Evolutionary conservation across 805 yeast species (phyloP).

Genomic region (Ogataea sp.): DNA sequence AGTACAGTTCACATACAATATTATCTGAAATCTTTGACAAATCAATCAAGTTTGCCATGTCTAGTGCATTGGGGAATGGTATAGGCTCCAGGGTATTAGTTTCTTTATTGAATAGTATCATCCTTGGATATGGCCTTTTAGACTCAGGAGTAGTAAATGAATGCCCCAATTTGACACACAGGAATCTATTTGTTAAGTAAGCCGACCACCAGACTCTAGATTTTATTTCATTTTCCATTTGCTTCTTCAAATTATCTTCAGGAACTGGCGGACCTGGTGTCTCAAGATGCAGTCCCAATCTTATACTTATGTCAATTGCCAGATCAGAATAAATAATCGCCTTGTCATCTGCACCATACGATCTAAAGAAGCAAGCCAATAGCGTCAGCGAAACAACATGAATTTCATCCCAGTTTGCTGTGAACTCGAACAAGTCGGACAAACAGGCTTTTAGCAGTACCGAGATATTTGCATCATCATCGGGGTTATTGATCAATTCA

Average conservation of each 20-base stretch:
- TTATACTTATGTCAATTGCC: conserved; percentile 16
- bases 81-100: neutral
- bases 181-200: conserved; percentile 16
- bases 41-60: neutral
- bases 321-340: conserved; percentile 17
- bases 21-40: neutral
- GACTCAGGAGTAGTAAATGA: conserved; percentile 8
- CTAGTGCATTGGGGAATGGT: conserved; percentile 1
- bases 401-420: neutral
- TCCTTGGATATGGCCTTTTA: conserved; percentile 11
- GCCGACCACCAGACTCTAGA: conserved; percentile 18
- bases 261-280: neutral
- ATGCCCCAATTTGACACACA: conserved; percentile 20
- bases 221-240: conserved; percentile 11
- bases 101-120: conserved; percentile 5
- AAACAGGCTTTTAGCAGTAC: neutral
- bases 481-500: neutral
- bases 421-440: neutral
- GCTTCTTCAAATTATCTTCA: conserved; percentile 1
- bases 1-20: neutral
- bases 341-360: conserved; percentile 16
- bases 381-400: neutral
- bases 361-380: conserved; percentile 9
- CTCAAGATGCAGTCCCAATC: conserved; percentile 10
- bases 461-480: neutral